Conservation (phyloP, 2,329 filamentous ascomycete genomes). For the Sarocladium brachiariae region DNA sequence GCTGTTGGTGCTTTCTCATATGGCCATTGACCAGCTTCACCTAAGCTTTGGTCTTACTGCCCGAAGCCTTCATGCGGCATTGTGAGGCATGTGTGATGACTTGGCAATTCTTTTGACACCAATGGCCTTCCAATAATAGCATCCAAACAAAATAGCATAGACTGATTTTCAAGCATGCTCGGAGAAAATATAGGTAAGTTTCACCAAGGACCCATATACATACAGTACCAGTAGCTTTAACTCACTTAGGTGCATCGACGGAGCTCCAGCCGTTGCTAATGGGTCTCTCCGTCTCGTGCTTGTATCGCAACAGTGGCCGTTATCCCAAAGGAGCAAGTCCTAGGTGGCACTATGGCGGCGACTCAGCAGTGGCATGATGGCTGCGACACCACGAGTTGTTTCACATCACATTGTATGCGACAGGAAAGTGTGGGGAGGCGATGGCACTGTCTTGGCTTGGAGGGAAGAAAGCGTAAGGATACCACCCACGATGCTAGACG, state of each 20-base stretch:
- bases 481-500: not conserved
- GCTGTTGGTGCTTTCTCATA: too few species aligned
- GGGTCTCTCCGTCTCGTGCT: too few species aligned
- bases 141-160: slow-evolving; percentile 1
- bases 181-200: too few species aligned
- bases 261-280: too few species aligned
- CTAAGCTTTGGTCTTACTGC: too few species aligned
- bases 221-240: too few species aligned
- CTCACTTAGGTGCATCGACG: too few species aligned
- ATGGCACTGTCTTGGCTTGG: not conserved
- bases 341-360: not conserved
- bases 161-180: not conserved
- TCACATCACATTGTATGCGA: not conserved
- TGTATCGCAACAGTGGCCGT: not conserved
- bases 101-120: not conserved
- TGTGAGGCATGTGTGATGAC: not conserved
- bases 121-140: not conserved
- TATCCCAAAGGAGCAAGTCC: not conserved
- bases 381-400: slow-evolving; percentile 3
- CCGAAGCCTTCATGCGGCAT: too few species aligned
- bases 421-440: slow-evolving; percentile 1
- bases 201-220: too few species aligned
- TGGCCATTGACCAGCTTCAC: too few species aligned
- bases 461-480: not conserved
- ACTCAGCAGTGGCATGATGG: not conserved